Evolutionary conservation across 768 basidiomycete genomes (phyloP).

Genomic region (Mycena rosella): DNA sequence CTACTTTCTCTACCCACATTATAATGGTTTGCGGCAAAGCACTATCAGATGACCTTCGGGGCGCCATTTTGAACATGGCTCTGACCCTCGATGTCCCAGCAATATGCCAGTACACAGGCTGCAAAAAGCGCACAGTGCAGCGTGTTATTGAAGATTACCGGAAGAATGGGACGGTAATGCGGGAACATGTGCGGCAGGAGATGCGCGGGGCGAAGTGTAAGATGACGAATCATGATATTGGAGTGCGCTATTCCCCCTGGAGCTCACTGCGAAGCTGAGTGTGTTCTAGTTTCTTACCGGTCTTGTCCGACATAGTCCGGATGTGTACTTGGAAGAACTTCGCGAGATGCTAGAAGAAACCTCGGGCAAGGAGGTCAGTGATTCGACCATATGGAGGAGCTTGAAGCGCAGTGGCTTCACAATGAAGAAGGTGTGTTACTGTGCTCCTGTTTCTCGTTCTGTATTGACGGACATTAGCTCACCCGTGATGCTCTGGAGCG

Average conservation of each 20-base stretch:
- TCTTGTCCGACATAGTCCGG: conserved; percentile 38
- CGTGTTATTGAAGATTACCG: neutral
- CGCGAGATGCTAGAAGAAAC: conserved; percentile 38
- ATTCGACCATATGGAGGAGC: too few relatives aligned
- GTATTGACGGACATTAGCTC: neutral
- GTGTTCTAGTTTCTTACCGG: conserved; percentile 34
- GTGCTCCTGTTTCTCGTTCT: conserved; percentile 10
- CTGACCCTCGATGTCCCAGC: neutral
- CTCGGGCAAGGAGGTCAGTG: too few relatives aligned
- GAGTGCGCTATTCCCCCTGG: neutral
- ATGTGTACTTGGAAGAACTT: conserved; percentile 40
- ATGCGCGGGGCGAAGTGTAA: neutral
- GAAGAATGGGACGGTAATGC: conserved; percentile 3
- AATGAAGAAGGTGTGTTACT: too few relatives aligned
- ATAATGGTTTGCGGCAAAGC: conserved; percentile 8
- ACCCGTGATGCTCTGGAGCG: conserved; percentile 14
- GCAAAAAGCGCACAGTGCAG: neutral
- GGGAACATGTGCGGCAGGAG: conserved; percentile 1
- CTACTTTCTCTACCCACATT: too few relatives aligned
- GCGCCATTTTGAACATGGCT: too few relatives aligned
- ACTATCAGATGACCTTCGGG: conserved; percentile 9
- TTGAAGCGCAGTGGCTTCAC: too few relatives aligned
- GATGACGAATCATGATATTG: neutral
- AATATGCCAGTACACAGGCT: neutral
- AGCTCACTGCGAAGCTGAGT: neutral